phyloP scores from a whole-genome alignment of 2,329 filamentous ascomycete genomes.

The Orbilia blumenaviensis region DNA sequence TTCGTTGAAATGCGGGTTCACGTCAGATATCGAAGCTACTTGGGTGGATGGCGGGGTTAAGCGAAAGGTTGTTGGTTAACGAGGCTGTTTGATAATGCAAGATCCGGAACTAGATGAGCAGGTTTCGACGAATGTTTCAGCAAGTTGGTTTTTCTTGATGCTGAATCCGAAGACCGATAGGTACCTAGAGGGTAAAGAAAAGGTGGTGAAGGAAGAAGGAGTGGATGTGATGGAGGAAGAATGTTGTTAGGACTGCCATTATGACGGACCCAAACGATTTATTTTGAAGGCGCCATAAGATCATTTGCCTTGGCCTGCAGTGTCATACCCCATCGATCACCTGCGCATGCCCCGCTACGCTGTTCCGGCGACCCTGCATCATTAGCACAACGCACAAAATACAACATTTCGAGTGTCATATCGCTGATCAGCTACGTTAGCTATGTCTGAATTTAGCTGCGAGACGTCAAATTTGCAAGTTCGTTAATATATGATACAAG shows the following conservation, averaged over 20 bases:
- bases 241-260: background rate
- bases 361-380: background rate
- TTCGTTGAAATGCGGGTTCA: background rate
- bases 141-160: constrained; percentile 2
- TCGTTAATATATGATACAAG: background rate
- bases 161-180: background rate
- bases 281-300: constrained; percentile 1
- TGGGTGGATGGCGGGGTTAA: constrained; percentile 42
- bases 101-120: constrained; percentile 7
- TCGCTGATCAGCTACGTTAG: too few species aligned
- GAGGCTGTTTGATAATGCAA: constrained; percentile 30
- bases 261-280: background rate
- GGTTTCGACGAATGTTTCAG: background rate
- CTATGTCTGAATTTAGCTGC: too few species aligned
- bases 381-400: constrained; percentile 29
- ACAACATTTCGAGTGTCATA: constrained; percentile 21
- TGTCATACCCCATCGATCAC: constrained; percentile 23
- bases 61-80: constrained; percentile 15
- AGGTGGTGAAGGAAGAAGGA: background rate
- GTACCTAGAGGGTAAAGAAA: background rate
- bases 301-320: constrained; percentile 36
- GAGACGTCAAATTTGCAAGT: too few species aligned
- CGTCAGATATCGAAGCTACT: background rate
- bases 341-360: constrained; percentile 1
- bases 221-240: background rate